phyloP scores from a whole-genome alignment of 768 basidiomycete genomes.

The Phanerochaete carnosa region DNA sequence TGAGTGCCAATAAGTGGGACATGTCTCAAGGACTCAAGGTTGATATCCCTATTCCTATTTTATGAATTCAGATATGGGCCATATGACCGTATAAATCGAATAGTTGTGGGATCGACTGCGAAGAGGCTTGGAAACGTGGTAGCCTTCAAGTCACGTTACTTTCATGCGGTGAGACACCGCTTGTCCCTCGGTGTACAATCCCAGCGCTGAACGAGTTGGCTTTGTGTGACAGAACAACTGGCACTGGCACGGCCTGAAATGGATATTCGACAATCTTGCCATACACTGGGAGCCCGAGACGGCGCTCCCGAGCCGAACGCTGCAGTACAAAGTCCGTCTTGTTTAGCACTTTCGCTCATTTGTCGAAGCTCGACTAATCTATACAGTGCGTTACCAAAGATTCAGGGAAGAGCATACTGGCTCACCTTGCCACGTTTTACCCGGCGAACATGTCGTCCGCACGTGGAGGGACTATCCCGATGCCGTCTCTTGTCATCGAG shows the following conservation, averaged over 20 bases:
- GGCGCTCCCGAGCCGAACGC: not conserved
- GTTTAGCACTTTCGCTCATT: no score
- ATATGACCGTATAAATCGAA: not conserved
- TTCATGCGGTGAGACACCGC: not conserved
- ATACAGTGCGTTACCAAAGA: not conserved
- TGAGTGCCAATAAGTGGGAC: not conserved
- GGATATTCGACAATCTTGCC: not conserved
- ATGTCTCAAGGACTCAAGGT: not conserved
- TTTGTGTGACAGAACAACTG: not conserved
- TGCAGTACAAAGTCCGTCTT: not conserved
- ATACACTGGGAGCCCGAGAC: not conserved
- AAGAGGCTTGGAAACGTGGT: not conserved
- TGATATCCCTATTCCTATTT: no score
- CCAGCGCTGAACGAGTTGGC: not conserved
- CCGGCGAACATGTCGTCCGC: not conserved
- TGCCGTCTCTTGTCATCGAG: not conserved
- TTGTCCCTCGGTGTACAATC: not conserved
- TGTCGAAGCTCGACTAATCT: no score
- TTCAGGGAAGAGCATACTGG: not conserved
- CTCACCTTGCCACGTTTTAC: not conserved
- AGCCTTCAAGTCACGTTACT: not conserved
- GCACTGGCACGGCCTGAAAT: not conserved
- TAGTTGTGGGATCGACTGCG: not conserved
- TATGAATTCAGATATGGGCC: not conserved
- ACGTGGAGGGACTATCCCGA: not conserved